Evolutionary conservation across 1,139 yeast species (phyloP), one percentile per base, ranked within the genome.

Genomic region (Taiozyma sp.): DNA sequence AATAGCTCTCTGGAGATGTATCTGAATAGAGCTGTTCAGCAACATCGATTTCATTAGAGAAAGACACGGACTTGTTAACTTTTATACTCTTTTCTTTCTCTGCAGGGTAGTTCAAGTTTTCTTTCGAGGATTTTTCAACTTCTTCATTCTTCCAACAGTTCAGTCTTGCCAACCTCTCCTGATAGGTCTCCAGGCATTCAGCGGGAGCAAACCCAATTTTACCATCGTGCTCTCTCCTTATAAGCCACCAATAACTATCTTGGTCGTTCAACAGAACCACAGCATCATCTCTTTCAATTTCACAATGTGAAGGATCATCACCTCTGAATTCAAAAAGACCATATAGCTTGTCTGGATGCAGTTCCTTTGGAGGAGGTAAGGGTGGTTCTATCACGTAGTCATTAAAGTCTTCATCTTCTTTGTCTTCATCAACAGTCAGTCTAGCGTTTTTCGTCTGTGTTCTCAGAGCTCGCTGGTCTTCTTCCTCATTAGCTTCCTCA

Each of bases 231-330:
- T 84, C 75, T 59, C 89, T 82, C 54, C 84, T 78, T 30, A 93
- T 92, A 14, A 92, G 72, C 99, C 99, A 93, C 99, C 99, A 93
- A 70, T 93, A 93, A 54, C 90, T 81, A 68, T 93, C 97, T 52
- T 87, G 84, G 64, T 93, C 99, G 63, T 91, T 92, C 39, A 93
- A 71, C 38, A 93, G 72, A 46, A 80, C 74, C 55, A 95, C 93
- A 1, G 96, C 84, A 62, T 91, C 97, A 62, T 95, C 95, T 60
- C 90, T 81, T 29, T 74, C 68, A 9, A 93, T 77, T 48, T 86
- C 83, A 57, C 96, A 88, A 70, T 93, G 99, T 50, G 96, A 91
- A 12, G 96, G 95, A 63, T 92, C 97, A 4, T 97, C 96, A 0
- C 98, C 99, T 41, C 78, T 78, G 62, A 93, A 92, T 51, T 92